A percentile compares a stretch with the other conserved stretches of the same genome.
Evolutionary conservation across 768 basidiomycete species (phyloP).

Genomic region (Hygrophorus russula): DNA sequence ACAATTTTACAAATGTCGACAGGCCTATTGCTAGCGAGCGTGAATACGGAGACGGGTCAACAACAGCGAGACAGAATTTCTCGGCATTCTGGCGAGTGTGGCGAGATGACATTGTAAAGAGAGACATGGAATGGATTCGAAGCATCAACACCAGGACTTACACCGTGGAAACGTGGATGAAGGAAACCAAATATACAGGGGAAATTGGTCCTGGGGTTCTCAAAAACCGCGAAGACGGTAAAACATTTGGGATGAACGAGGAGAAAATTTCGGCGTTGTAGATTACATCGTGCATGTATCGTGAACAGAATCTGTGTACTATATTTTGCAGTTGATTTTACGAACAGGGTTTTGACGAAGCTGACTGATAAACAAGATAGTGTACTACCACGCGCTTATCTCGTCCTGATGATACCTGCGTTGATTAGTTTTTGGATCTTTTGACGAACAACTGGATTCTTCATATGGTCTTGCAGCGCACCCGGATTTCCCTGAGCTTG

Average conservation of each 20-base stretch:
- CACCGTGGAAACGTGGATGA: conserved; percentile 31
- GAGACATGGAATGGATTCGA: conserved; percentile 34
- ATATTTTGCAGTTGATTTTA: too few relatives aligned
- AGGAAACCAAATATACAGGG: conserved; percentile 20
- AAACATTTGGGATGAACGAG: conserved; percentile 14
- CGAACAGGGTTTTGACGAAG: too few relatives aligned
- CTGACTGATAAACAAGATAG: not conserved
- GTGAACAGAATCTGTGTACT: too few relatives aligned
- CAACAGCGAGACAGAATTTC: conserved; percentile 28
- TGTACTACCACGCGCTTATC: conserved; percentile 29
- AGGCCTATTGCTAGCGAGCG: conserved; percentile 20
- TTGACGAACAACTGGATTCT: conserved; percentile 68
- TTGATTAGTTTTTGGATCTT: conserved; percentile 89
- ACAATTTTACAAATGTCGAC: conserved; percentile 17
- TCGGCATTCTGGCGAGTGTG: conserved; percentile 30
- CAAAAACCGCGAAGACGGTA: conserved; percentile 22
- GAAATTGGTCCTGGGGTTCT: conserved; percentile 14
- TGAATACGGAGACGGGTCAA: conserved; percentile 19
- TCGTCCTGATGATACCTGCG: conserved; percentile 87
- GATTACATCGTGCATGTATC: too few relatives aligned
- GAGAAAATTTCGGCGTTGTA: conserved; percentile 7
- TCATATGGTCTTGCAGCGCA: conserved; percentile 92
- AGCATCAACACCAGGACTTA: conserved; percentile 23
- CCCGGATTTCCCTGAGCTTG: conserved; percentile 86
- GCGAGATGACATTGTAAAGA: conserved; percentile 30